These are phyloP conservation scores for Heliamphora ciliata DNA, from an alignment of 179 eudicot genomes.

Conservation along the genomic window DNA sequence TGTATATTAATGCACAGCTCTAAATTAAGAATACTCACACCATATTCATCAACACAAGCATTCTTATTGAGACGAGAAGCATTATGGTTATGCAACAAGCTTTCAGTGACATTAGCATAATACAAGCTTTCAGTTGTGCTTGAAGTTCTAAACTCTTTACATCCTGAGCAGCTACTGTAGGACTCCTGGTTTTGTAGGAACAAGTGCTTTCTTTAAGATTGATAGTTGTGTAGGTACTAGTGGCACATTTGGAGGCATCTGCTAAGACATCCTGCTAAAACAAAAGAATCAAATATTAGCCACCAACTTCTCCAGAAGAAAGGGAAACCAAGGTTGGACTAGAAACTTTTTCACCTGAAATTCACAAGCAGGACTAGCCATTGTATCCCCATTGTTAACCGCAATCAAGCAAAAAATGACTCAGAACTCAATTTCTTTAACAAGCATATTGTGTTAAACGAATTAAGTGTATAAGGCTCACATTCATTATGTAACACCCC, in stretches of 20 bases:
- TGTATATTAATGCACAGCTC: background rate
- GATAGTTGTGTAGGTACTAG: conserved; percentile 36
- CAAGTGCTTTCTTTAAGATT: conserved; percentile 57
- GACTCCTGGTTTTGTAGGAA: conserved; percentile 49
- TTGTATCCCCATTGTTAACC: conserved; percentile 41
- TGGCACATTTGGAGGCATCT: conserved; percentile 35
- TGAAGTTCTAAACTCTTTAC: conserved; percentile 28
- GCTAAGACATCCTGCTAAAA: conserved; percentile 41
- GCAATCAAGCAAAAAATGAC: conserved; percentile 27
- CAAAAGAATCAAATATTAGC: conserved; percentile 13
- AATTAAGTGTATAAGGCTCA: conserved; percentile 25
- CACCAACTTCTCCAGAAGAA: conserved; percentile 10
- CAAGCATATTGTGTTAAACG: background rate
- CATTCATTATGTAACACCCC: no score
- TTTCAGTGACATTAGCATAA: conserved; percentile 20
- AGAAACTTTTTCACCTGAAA: conserved; percentile 38
- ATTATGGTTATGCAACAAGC: conserved; percentile 17
- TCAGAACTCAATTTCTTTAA: background rate
- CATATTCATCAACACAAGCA: conserved; percentile 21
- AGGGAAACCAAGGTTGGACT: conserved; percentile 11
- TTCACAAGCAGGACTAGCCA: conserved; percentile 26
- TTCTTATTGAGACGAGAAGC: conserved; percentile 14
- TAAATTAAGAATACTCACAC: conserved; percentile 30
- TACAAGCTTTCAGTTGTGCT: conserved; percentile 28
- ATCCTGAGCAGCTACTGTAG: conserved; percentile 28